Evolutionary conservation across 495 filamentous ascomycete genomes (phyloP), one percentile per base, ranked within the genome.

Genomic region (Penicillium fimorum): DNA sequence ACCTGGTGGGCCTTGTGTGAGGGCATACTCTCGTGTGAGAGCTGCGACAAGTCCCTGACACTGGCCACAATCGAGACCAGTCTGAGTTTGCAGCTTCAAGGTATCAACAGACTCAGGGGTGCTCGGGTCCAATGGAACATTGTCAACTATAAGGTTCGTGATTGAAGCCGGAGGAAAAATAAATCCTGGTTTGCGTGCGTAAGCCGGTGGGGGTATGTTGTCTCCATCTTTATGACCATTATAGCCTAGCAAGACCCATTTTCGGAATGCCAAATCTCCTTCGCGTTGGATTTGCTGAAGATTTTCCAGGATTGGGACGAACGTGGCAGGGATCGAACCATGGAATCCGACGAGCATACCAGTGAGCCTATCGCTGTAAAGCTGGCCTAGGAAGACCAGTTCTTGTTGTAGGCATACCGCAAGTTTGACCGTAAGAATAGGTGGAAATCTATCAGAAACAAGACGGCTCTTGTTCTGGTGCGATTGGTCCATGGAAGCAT

Each of bases 391-490:
- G 18, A 59, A 13, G 1, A 8, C 45, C 44, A 55, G 22, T 42
- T 56, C 61, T 38, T 54, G 9, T 48, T 24, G 30, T 42, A 40
- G 11, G 17, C 24, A 47, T 55, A 24, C 32, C 17, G 52, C 52
- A 51, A 60, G 57, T 18, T 60, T 60, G 40, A 60, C 57, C 30
- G 52, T 60, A 43, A 60, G 47, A 40, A 52, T 47, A 46, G 57
- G 52, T 22, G 13, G 47, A 56, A 12, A 41, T 8, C 2, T 41
- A 37, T 55, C 38, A 27, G 57, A 60, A 5, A 51, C 46, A 35
- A 60, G 57, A 42, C 24, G 55, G n/a, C 52, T 60, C 40, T 46
- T 60, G 13, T 46, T 41, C 30, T 20, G 4, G 46, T 56, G 8
- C 22, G 18, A 24, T 55, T 8, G 29, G 4, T 55, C 52, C 32